phyloP scores from a whole-genome alignment of 1,139 yeast species.

The Suhomyces bokatorum region DNA sequence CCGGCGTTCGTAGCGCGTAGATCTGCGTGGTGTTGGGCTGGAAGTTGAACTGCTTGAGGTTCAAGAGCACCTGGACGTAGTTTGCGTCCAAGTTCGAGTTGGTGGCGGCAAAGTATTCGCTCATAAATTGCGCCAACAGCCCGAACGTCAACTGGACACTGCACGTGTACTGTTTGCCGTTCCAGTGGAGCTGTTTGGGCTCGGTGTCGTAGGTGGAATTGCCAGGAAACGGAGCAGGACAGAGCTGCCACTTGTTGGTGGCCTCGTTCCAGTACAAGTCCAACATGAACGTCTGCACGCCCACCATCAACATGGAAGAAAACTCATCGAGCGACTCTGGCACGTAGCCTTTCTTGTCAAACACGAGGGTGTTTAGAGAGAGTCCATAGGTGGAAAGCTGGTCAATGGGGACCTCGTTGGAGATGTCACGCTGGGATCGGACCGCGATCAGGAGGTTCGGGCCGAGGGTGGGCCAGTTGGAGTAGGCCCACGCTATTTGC shows the following conservation, averaged over 20 bases:
- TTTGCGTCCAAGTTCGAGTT: conserved; percentile 59
- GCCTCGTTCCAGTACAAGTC: conserved; percentile 69
- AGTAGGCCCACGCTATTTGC: background rate
- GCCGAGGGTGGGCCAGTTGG: conserved; percentile 8
- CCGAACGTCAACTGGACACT: conserved; percentile 46
- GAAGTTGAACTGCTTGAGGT: conserved; percentile 32
- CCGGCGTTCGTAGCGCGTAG: conserved; percentile 1
- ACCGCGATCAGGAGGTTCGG: conserved; percentile 32
- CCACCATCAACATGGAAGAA: conserved; percentile 43
- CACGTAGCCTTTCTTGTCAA: conserved; percentile 54
- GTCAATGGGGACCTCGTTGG: conserved; percentile 55
- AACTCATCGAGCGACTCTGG: conserved; percentile 40
- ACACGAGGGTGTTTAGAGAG: conserved; percentile 51
- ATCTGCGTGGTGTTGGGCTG: conserved; percentile 4
- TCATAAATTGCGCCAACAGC: conserved; percentile 23
- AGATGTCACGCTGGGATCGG: conserved; percentile 70
- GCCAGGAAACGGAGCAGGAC: conserved; percentile 53
- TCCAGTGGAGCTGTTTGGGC: conserved; percentile 28
- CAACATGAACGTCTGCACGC: conserved; percentile 53
- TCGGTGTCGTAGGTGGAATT: conserved; percentile 26
- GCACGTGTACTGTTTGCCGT: conserved; percentile 33
- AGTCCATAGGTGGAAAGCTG: conserved; percentile 61
- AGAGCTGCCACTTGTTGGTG: conserved; percentile 60
- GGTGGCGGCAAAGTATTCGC: conserved; percentile 42
- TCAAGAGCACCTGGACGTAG: conserved; percentile 53